Evolutionary conservation across 768 basidiomycete species (phyloP).

Genomic region (Rossbeevera mucosa): DNA sequence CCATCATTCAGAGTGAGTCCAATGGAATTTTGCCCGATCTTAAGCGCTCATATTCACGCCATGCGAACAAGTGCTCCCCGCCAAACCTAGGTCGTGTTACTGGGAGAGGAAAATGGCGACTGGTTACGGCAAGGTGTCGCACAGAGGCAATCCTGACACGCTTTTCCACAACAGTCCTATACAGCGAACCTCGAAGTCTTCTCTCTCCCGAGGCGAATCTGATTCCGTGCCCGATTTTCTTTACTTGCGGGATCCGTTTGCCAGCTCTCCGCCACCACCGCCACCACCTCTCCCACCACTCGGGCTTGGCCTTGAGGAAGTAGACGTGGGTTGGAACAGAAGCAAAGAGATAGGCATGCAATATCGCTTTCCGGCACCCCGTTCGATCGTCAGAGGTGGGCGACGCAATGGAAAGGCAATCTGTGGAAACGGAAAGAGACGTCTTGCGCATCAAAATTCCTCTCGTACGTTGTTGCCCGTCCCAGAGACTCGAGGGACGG

Average conservation of each 20-base stretch:
- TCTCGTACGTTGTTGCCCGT: constrained; percentile 24
- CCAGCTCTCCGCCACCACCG: constrained; percentile 31
- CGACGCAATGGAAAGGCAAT: constrained; percentile 16
- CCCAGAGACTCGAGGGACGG: constrained; percentile 16
- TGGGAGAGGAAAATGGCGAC: constrained; percentile 7
- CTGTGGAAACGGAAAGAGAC: constrained; percentile 15
- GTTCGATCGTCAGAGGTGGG: constrained; percentile 25
- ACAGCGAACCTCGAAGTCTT: constrained; percentile 14
- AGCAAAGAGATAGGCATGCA: constrained; percentile 24
- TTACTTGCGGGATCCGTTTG: constrained; percentile 32
- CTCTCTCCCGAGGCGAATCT: constrained; percentile 19
- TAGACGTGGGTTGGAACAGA: constrained; percentile 25
- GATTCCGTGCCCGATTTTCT: constrained; percentile 32
- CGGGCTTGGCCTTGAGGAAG: constrained; percentile 26
- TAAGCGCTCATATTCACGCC: constrained; percentile 2
- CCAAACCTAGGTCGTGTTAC: background rate
- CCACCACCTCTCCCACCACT: constrained; percentile 29
- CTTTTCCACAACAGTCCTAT: constrained; percentile 1
- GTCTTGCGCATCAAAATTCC: constrained; percentile 26
- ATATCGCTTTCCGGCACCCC: constrained; percentile 32
- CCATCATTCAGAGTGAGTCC: constrained; percentile 22
- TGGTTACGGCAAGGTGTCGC: background rate
- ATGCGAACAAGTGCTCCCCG: constrained; percentile 20
- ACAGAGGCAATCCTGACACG: background rate
- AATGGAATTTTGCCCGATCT: background rate